Evolutionary conservation across 139 green algal genomes (phyloP).

Genomic region (Coelastrella sp.): DNA sequence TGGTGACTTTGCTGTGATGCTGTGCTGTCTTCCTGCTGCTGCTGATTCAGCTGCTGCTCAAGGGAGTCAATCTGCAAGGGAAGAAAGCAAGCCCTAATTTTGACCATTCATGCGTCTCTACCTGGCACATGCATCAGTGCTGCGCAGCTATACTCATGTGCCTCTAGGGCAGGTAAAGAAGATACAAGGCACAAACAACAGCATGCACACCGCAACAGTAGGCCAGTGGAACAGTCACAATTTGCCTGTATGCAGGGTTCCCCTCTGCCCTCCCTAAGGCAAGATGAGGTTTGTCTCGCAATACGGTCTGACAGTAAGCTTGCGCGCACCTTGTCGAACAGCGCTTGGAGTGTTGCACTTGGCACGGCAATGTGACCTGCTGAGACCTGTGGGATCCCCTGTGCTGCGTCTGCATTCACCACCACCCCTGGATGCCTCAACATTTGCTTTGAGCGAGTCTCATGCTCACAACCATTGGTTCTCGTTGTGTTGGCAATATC

Average conservation of each 20-base stretch:
- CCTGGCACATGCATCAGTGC: too few relatives aligned
- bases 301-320: neutral
- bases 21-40: neutral
- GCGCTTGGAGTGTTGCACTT: conserved; percentile 16
- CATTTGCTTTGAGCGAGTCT: neutral
- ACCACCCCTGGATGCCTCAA: too few relatives aligned
- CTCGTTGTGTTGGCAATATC: neutral
- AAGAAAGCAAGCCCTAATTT: neutral
- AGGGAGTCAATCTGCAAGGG: neutral
- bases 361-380: too few relatives aligned
- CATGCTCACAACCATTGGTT: too few relatives aligned
- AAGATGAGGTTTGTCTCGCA: too few relatives aligned
- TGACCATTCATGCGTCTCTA: too few relatives aligned
- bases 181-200: neutral
- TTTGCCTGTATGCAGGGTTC: neutral
- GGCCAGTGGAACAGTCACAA: neutral
- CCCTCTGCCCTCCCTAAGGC: too few relatives aligned
- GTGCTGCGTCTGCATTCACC: neutral
- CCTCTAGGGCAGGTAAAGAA: neutral
- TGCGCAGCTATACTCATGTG: neutral
- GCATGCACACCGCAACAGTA: neutral
- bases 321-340: conserved; percentile 31
- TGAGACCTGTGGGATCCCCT: too few relatives aligned
- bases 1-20: neutral
- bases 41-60: neutral